Percentiles rank a stretch among this genome's conserved stretches.
phyloP scores from a whole-genome alignment of 2,329 filamentous ascomycete species.

The Blastomyces percursus region DNA sequence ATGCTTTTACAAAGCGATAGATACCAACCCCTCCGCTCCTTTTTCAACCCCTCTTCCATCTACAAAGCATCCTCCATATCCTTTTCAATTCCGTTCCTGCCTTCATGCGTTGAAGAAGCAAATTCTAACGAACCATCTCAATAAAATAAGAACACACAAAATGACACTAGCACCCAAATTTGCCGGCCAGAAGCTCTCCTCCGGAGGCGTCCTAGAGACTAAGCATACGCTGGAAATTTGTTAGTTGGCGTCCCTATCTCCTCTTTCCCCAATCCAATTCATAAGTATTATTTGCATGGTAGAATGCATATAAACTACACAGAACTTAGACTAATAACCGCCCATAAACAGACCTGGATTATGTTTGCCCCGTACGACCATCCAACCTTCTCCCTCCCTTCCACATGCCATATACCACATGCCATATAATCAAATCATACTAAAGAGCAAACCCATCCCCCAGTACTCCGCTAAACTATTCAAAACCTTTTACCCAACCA shows the following conservation, averaged over 20 bases:
- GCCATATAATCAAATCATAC: slow-evolving; percentile 2
- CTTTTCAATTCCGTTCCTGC: neutral
- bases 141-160: neutral
- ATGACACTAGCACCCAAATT: slow-evolving; percentile 53
- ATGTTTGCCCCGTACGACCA: slow-evolving; percentile 59
- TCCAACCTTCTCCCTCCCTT: neutral
- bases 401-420: slow-evolving; percentile 3
- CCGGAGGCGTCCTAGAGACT: slow-evolving; percentile 14
- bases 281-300: neutral
- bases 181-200: slow-evolving; percentile 38
- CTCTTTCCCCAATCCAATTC: neutral
- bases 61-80: neutral
- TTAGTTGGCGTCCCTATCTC: slow-evolving; percentile 16
- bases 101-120: neutral
- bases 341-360: slow-evolving; percentile 59
- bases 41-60: neutral
- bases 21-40: neutral
- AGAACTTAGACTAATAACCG: neutral
- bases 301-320: neutral
- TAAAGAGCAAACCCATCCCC: slow-evolving; percentile 36
- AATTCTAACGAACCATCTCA: neutral
- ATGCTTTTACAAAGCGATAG: neutral
- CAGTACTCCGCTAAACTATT: slow-evolving; percentile 61
- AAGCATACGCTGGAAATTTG: slow-evolving; percentile 32
- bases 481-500: slow-evolving; percentile 57